Percentiles rank a stretch among this genome's conserved stretches.
Conservation (phyloP, 2,329 filamentous ascomycete species). For the Drechslerella coelobrocha region DNA sequence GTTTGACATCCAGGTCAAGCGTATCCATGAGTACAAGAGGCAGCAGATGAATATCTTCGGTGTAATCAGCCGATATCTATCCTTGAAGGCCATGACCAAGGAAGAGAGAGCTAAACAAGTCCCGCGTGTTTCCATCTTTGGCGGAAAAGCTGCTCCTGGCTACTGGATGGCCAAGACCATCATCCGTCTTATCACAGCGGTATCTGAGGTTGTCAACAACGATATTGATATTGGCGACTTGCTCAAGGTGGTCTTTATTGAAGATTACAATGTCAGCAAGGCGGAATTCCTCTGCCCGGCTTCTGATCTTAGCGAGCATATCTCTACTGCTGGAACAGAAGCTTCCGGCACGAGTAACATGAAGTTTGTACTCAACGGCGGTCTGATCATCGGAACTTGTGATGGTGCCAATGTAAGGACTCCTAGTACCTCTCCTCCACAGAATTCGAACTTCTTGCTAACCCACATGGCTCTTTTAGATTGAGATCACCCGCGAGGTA, state of each 20-base stretch:
- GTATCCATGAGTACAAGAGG: conserved; percentile 98
- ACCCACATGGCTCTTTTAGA: conserved; percentile 61
- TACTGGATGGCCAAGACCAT: conserved; percentile 99
- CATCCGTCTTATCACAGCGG: conserved; percentile 93
- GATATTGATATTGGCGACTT: conserved; percentile 90
- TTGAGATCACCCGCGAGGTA: conserved; percentile 89
- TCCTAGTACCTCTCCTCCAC: conserved; percentile 1
- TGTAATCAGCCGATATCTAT: conserved; percentile 91
- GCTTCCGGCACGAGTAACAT: conserved; percentile 75
- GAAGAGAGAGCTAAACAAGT: conserved; percentile 85
- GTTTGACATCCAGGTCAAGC: conserved; percentile 98
- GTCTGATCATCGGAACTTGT: conserved; percentile 95
- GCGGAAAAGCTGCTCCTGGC: conserved; percentile 94
- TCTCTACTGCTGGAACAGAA: conserved; percentile 96
- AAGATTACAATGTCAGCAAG: conserved; percentile 99
- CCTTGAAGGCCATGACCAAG: conserved; percentile 81
- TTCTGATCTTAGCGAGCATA: conserved; percentile 96
- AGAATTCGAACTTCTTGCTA: conserved; percentile 16
- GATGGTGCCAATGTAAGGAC: conserved; percentile 91
- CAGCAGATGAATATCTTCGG: conserved; percentile 99
- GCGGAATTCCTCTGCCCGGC: conserved; percentile 95
- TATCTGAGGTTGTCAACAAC: conserved; percentile 87
- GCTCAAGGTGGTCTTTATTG: conserved; percentile 94
- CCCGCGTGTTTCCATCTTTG: conserved; percentile 92
- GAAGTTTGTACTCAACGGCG: conserved; percentile 98